phyloP scores from a whole-genome alignment of 2,329 filamentous ascomycete species.

The Paecilomyces variotii region DNA sequence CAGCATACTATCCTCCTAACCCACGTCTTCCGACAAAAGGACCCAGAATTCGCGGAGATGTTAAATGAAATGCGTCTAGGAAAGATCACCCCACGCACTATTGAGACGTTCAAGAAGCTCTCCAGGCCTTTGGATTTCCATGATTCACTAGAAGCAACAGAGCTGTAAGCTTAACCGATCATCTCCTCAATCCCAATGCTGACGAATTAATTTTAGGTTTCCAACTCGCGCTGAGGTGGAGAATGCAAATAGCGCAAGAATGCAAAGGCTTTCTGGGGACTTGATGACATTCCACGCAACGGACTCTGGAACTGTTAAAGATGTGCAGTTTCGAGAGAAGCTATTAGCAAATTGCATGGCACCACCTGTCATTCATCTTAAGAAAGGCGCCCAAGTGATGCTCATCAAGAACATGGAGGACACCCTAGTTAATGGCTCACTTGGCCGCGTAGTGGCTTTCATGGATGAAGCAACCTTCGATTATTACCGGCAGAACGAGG shows the following conservation, averaged over 20 bases:
- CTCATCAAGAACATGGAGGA: constrained; percentile 99
- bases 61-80: constrained; percentile 96
- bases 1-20: constrained; percentile 93
- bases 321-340: constrained; percentile 63
- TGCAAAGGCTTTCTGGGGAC: constrained; percentile 63
- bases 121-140: constrained; percentile 62
- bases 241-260: constrained; percentile 66
- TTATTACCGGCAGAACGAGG: constrained; percentile 50
- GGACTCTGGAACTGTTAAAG: constrained; percentile 62
- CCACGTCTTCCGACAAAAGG: constrained; percentile 92
- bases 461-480: constrained; percentile 61
- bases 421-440: constrained; percentile 82
- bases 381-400: constrained; percentile 95
- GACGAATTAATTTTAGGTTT: constrained; percentile 47
- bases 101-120: constrained; percentile 66
- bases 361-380: constrained; percentile 68
- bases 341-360: constrained; percentile 89
- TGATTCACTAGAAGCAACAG: constrained; percentile 73
- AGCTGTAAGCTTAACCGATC: constrained; percentile 49
- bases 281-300: constrained; percentile 60
- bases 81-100: constrained; percentile 65
- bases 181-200: constrained; percentile 1
- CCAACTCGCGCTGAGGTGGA: constrained; percentile 88
- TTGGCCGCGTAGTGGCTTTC: constrained; percentile 78
- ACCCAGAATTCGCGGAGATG: constrained; percentile 84